Evolutionary conservation across 352 stramenopile species (phyloP).

Genomic region (Pythium dissotocum): DNA sequence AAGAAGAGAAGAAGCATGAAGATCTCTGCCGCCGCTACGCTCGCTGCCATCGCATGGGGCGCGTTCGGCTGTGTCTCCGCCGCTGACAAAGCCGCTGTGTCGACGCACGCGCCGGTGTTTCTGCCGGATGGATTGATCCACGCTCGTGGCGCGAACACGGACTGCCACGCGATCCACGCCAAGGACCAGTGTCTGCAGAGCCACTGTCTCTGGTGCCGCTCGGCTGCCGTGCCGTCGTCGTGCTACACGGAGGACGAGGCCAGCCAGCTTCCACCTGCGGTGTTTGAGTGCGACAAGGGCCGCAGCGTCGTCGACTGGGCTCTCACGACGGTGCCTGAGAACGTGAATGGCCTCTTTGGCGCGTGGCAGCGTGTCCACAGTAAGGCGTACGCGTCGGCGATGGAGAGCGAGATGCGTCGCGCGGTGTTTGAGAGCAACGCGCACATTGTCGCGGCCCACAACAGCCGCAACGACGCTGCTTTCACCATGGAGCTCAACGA

Average conservation of each 20-base stretch:
- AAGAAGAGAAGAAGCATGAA: conserved; percentile 17
- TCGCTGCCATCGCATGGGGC: neutral
- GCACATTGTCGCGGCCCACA: conserved; percentile 61
- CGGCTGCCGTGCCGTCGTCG: conserved; percentile 73
- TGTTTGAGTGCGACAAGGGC: conserved; percentile 73
- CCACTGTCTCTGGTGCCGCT: conserved; percentile 78
- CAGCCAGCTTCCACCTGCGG: conserved; percentile 55
- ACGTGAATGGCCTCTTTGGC: conserved; percentile 46
- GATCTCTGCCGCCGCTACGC: conserved; percentile 10
- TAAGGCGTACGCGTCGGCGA: conserved; percentile 51
- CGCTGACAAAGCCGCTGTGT: neutral
- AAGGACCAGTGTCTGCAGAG: conserved; percentile 52
- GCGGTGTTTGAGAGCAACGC: conserved; percentile 67
- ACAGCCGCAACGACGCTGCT: conserved; percentile 38
- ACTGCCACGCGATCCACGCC: conserved; percentile 55
- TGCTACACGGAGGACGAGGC: conserved; percentile 77
- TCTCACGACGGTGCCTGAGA: conserved; percentile 36
- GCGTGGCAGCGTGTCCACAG: conserved; percentile 47
- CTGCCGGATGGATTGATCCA: conserved; percentile 16
- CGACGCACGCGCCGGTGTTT: conserved; percentile 36
- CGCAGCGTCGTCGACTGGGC: conserved; percentile 31
- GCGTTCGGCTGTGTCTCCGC: neutral
- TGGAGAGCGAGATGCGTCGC: conserved; percentile 52
- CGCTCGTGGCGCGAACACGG: conserved; percentile 5
- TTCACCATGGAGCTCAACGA: conserved; percentile 79